These are phyloP conservation scores for Pouteria glomerata DNA, from an alignment of 148 eudicot species.

Conservation along the genomic window DNA sequence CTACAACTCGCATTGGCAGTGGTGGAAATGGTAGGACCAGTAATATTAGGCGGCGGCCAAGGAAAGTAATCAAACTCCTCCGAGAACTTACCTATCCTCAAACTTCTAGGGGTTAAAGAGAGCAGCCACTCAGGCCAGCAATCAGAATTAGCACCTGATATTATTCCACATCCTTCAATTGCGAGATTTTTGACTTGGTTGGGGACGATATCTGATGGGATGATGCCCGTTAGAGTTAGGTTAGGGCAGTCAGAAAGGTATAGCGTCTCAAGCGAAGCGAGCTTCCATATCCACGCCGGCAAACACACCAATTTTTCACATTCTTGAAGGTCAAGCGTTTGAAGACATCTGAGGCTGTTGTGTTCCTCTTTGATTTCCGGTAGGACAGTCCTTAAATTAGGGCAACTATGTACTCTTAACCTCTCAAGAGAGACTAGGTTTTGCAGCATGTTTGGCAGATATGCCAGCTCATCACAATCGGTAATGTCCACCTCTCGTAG, in stretches of 20 bases:
- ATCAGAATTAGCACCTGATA: too few species aligned
- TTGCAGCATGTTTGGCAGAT: not conserved
- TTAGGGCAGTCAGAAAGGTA: not conserved
- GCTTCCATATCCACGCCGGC: not conserved
- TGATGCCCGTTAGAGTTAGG: too few species aligned
- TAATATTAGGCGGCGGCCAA: not conserved
- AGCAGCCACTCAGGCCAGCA: too few species aligned
- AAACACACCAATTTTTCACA: not conserved
- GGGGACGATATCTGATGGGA: too few species aligned
- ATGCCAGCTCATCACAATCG: not conserved
- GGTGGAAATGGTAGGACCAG: too few species aligned
- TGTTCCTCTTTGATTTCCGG: too few species aligned
- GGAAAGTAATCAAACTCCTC: slow-evolving; percentile 3
- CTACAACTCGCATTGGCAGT: too few species aligned
- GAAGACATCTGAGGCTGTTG: not conserved
- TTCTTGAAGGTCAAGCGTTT: not conserved
- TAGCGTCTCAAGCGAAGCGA: not conserved
- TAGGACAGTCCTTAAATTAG: not conserved
- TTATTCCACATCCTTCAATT: too few species aligned
- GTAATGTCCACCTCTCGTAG: too few species aligned
- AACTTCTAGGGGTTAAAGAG: too few species aligned
- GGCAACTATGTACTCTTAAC: not conserved
- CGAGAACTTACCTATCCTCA: too few species aligned
- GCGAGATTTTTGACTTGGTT: too few species aligned
- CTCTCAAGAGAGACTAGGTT: not conserved